Evolutionary conservation across 2,329 filamentous ascomycete genomes (phyloP), one percentile per base, ranked within the genome.

Genomic region (Rhinocladiella similis): DNA sequence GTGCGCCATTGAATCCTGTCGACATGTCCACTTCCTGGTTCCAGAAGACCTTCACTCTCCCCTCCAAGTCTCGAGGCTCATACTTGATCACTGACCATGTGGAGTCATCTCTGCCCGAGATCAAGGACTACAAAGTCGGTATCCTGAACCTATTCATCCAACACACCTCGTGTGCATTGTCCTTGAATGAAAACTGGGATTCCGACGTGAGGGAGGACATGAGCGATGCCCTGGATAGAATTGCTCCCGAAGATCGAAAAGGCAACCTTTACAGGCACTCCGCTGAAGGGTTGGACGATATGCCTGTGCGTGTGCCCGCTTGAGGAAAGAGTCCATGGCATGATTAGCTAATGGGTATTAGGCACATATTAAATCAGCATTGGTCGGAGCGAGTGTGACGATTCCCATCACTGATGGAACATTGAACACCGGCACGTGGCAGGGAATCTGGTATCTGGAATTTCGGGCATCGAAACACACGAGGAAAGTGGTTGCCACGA

Each of bases 121-220:
- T 97, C 63, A 80, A 80, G 57, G 72, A 83, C 63, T 96, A 96
- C 82, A 93, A 93, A 72, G 84, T 94, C 65, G 91, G 91, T 43
- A 75, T 96, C 59, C 77, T 97, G 61, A 86, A 96, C 72, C 81
- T 99, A 46, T 99, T 97, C 73, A 82, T 97, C 53, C 93, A 99
- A 76, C 94, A 99, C 76, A 99, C 94, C 4, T 91, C 86, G 68
- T 96, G 91, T 74, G 94, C 89, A 12, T 80, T 99, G 51, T 90
- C 85, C 58, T 77, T 99, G 67, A 99, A 99, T 70, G 94, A 99
- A 81, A 97, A 97, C 76, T 88, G 79, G 77, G 90, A 92, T 69
- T 73, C 77, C 45, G 90, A 95, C 75, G 94, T 99, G n/a, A 83
- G 91, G 56, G 83, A 82, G 39, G 91, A 99, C 73, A 96, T 97